These are phyloP conservation scores for Scedosporium apiospermum DNA, from an alignment of 2,329 filamentous ascomycete species.

Conservation along the genomic window DNA sequence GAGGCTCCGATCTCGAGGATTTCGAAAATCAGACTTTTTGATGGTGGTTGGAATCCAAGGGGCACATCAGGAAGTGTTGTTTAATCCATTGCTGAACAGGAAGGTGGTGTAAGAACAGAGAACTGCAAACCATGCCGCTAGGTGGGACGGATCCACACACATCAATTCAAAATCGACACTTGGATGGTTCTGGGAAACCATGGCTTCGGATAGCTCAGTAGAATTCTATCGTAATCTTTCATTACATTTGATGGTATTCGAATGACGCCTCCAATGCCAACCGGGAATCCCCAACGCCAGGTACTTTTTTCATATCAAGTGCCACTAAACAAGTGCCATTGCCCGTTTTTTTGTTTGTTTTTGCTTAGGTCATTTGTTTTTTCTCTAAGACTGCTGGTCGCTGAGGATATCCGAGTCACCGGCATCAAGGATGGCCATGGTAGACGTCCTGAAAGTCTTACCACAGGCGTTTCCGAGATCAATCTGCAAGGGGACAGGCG, in stretches of 20 bases:
- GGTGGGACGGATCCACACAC: not conserved
- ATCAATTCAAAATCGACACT: not conserved
- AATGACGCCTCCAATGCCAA: slow-evolving; percentile 6
- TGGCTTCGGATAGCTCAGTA: slow-evolving; percentile 5
- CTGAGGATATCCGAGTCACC: slow-evolving; percentile 97
- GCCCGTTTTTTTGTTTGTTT: slow-evolving; percentile 6
- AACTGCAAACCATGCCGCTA: not conserved
- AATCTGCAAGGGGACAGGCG: slow-evolving; percentile 54
- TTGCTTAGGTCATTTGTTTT: not conserved
- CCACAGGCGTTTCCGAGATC: slow-evolving; percentile 97
- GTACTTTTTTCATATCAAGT: slow-evolving; percentile 10
- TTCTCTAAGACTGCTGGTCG: slow-evolving; percentile 55
- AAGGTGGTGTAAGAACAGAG: no score
- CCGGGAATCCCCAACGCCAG: slow-evolving; percentile 33
- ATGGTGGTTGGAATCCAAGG: no score
- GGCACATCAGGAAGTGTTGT: no score
- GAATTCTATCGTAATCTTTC: slow-evolving; percentile 1
- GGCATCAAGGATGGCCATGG: slow-evolving; percentile 93
- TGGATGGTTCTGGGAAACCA: not conserved
- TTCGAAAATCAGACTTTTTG: no score
- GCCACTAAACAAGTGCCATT: slow-evolving; percentile 31
- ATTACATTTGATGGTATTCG: slow-evolving; percentile 2
- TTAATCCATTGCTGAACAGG: no score
- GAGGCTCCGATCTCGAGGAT: no score
- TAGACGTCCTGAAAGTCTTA: slow-evolving; percentile 97